These are phyloP conservation scores for Kazachstania sp. DNA, from an alignment of 1,139 yeast genomes.

Conservation along the genomic window DNA sequence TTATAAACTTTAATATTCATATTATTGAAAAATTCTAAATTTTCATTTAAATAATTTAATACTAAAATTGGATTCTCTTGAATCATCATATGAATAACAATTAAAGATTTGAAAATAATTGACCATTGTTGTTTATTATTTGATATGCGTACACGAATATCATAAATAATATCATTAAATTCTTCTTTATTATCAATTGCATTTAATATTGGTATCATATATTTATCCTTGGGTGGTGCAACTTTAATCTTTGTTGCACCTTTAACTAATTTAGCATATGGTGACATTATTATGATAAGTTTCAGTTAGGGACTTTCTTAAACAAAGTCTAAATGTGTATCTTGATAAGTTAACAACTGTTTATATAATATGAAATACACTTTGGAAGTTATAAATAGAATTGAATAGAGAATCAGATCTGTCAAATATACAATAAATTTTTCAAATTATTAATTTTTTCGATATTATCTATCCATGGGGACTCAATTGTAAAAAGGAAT, in stretches of 20 bases:
- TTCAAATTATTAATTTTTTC: no score
- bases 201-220: conserved; percentile 83
- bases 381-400: no score
- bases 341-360: no score
- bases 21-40: conserved; percentile 46
- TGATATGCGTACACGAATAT: conserved; percentile 56
- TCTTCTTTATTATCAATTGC: conserved; percentile 58
- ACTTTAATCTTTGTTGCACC: conserved; percentile 69
- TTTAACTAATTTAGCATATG: conserved; percentile 43
- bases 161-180: conserved; percentile 59
- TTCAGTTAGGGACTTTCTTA: no score
- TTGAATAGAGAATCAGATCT: no score
- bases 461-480: no score
- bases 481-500: no score
- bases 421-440: no score
- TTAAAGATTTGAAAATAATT: conserved; percentile 72
- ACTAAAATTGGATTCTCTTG: conserved; percentile 48
- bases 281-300: no score
- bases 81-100: conserved; percentile 83
- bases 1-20: conserved; percentile 19
- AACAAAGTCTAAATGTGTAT: no score
- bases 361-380: no score
- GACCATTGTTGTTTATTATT: conserved; percentile 76
- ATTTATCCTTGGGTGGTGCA: conserved; percentile 99
- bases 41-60: conserved; percentile 52